Percentiles rank a stretch among this genome's conserved stretches.
phyloP scores from a whole-genome alignment of 352 stramenopile species.

The Globisporangium rhizosaccharum region DNA sequence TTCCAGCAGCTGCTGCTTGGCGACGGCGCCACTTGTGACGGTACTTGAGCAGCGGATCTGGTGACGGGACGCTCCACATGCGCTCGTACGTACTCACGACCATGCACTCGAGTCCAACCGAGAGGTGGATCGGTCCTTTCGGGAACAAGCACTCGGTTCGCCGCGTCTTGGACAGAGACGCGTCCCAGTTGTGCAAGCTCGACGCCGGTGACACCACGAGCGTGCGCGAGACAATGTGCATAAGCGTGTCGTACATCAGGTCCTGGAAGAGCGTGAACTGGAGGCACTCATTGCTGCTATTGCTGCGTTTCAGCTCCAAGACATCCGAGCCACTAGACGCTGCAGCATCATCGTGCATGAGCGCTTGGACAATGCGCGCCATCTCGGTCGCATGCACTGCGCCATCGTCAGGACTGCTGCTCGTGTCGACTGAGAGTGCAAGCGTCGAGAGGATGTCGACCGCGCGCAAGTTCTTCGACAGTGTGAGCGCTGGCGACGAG shows the following conservation, averaged over 20 bases:
- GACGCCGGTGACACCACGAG: constrained; percentile 27
- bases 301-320: background rate
- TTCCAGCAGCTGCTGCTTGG: background rate
- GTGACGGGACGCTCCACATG: constrained; percentile 75
- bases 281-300: constrained; percentile 3
- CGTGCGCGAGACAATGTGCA: constrained; percentile 71
- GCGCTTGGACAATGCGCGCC: constrained; percentile 21
- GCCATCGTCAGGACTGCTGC: background rate
- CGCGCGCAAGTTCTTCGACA: constrained; percentile 42
- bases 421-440: constrained; percentile 42
- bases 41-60: constrained; percentile 72
- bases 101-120: constrained; percentile 62
- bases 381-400: constrained; percentile 1
- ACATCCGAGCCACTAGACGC: too few species aligned
- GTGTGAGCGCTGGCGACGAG: constrained; percentile 29
- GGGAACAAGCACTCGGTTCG: constrained; percentile 46
- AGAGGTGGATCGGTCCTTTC: constrained; percentile 71
- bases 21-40: constrained; percentile 80
- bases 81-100: constrained; percentile 76
- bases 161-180: constrained; percentile 24
- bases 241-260: constrained; percentile 66
- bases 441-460: constrained; percentile 53
- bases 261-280: constrained; percentile 41
- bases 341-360: constrained; percentile 16
- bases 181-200: constrained; percentile 39